phyloP scores from a whole-genome alignment of 2,329 filamentous ascomycete genomes.

The Monilinia aucupariae region DNA sequence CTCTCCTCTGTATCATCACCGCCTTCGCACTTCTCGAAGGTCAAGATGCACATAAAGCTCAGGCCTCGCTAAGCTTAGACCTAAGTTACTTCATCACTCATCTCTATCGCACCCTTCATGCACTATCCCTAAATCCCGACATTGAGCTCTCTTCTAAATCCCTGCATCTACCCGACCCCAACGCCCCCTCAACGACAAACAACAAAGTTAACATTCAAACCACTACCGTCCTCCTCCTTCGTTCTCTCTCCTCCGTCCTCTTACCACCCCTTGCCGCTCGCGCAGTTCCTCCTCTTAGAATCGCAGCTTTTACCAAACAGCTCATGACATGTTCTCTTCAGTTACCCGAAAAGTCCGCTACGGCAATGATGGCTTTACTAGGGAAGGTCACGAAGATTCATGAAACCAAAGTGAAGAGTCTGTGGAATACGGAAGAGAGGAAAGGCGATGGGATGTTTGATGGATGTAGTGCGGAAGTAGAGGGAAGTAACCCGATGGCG shows the following conservation, averaged over 20 bases:
- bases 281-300: slow-evolving; percentile 70
- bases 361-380: slow-evolving; percentile 73
- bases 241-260: slow-evolving; percentile 76
- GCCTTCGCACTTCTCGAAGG: slow-evolving; percentile 94
- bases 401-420: slow-evolving; percentile 70
- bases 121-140: slow-evolving; percentile 74
- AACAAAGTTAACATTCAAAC: slow-evolving; percentile 91
- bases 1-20: slow-evolving; percentile 89
- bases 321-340: slow-evolving; percentile 78
- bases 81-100: slow-evolving; percentile 93
- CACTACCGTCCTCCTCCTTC: slow-evolving; percentile 84
- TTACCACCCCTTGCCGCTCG: slow-evolving; percentile 69
- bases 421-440: slow-evolving; percentile 94
- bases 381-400: slow-evolving; percentile 76
- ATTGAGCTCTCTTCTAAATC: slow-evolving; percentile 76
- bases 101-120: slow-evolving; percentile 79
- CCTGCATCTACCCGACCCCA: slow-evolving; percentile 63
- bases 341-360: slow-evolving; percentile 80
- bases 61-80: slow-evolving; percentile 77
- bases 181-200: slow-evolving; percentile 43
- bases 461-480: slow-evolving; percentile 64
- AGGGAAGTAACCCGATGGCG: slow-evolving; percentile 85
- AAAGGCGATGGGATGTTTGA: slow-evolving; percentile 86
- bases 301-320: slow-evolving; percentile 93
- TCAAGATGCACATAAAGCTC: slow-evolving; percentile 83